Percentiles rank a stretch among this genome's conserved stretches.
These are phyloP conservation scores for Pythium brachiatum DNA, from an alignment of 352 stramenopile species.

Conservation along the genomic window DNA sequence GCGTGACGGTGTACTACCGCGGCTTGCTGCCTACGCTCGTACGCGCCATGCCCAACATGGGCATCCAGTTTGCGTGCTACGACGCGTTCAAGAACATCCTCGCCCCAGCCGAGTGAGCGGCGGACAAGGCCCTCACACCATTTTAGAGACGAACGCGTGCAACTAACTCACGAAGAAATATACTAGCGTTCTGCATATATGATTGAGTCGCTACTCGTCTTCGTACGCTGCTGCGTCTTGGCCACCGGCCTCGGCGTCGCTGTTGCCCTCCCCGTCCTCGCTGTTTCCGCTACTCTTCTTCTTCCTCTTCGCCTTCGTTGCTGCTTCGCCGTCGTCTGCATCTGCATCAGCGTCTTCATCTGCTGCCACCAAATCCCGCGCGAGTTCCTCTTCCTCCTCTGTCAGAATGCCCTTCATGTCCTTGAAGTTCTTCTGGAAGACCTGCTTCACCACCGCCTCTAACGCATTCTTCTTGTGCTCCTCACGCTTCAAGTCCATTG, in stretches of 20 bases:
- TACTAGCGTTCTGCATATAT: slow-evolving; percentile 1
- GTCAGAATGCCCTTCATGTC: slow-evolving; percentile 65
- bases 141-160: slow-evolving; percentile 8
- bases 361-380: slow-evolving; percentile 42
- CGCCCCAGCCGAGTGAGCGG: slow-evolving; percentile 11
- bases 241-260: slow-evolving; percentile 1
- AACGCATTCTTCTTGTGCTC: slow-evolving; percentile 66
- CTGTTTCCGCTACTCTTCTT: not conserved
- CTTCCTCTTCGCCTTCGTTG: slow-evolving; percentile 4
- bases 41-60: slow-evolving; percentile 84
- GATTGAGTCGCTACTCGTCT: not conserved
- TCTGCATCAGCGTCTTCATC: slow-evolving; percentile 15
- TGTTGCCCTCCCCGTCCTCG: slow-evolving; percentile 10
- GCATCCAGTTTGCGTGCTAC: slow-evolving; percentile 87
- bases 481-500: slow-evolving; percentile 63
- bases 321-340: not conserved
- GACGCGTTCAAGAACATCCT: slow-evolving; percentile 58
- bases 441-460: slow-evolving; percentile 66
- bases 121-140: not conserved
- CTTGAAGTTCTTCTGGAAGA: slow-evolving; percentile 60
- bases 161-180: slow-evolving; percentile 20
- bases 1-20: slow-evolving; percentile 68
- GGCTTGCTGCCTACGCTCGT: slow-evolving; percentile 77
- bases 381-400: slow-evolving; percentile 65
- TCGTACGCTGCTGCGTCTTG: slow-evolving; percentile 6